Evolutionary conservation across 208 protist species (phyloP), one percentile per base, ranked within the genome.

Genomic region (Kentomonas sorsogonicus): DNA sequence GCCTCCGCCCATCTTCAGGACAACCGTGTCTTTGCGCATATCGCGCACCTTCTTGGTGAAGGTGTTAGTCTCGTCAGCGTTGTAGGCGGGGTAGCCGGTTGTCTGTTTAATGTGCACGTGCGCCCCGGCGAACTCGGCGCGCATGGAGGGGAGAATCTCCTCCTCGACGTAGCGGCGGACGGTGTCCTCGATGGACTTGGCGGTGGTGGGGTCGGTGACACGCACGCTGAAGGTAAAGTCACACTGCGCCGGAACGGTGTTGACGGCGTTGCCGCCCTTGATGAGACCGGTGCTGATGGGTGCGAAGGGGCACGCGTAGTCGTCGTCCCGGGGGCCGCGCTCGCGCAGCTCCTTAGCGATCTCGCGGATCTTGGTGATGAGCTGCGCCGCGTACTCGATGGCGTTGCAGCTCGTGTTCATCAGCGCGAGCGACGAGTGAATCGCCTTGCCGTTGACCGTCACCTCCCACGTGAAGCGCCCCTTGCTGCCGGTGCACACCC

Each of bases 201-300:
- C 36, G 6, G 64, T 69, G 11, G 71, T 38, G 22, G 26, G 23
- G 3, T 74, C 69, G 4, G 72, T 69, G 29, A 74, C 61, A 27
- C 75, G 68, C 43, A 75, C 55, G 15, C 71, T 75, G 55, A 80
- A 69, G 15, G 55, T 39, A 25, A 83, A 71, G 11, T 38, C 40
- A 56, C 74, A 86, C 23, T 82, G 61, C 25, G 66, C 79, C 2
- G 75, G 79, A 29, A 86, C 75, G n/a, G 79, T 81, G 54, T 79
- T 81, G n/a, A 66, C 61, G 16, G 71, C 71, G 30, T 69, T 75
- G 23, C 74, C 74, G 34, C 70, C 69, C 15, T 64, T 63, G 57
- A 85, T 79, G 3, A 73, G 29, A 41, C 69, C 69, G 0, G 69
- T 68, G 4, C 62, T 46, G 60, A 72, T 62, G 27, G 33, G 68